These are phyloP conservation scores for Penicillium riverlandense DNA, from an alignment of 495 filamentous ascomycete species.

Conservation along the genomic window DNA sequence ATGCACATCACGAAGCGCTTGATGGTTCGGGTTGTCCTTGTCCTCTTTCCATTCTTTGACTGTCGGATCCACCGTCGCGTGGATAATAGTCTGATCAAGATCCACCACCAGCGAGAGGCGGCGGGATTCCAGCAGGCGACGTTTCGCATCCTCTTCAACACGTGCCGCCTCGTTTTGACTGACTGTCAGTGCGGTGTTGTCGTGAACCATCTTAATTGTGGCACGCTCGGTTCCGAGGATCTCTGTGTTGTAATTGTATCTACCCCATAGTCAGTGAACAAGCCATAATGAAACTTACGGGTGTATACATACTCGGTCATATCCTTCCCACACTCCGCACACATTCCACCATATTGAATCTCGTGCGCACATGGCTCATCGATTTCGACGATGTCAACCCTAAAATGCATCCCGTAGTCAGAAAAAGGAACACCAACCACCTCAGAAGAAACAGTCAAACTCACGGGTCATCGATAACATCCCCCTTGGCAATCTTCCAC, in stretches of 20 bases:
- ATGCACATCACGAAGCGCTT: constrained; percentile 79
- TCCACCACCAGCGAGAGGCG: constrained; percentile 95
- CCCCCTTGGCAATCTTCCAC: constrained; percentile 70
- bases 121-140: constrained; percentile 64
- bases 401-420: constrained; percentile 14
- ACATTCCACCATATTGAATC: constrained; percentile 84
- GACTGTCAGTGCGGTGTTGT: constrained; percentile 72
- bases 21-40: constrained; percentile 80
- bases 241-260: constrained; percentile 53
- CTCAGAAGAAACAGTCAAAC: constrained; percentile 1
- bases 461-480: constrained; percentile 52
- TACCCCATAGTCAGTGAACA: constrained; percentile 11
- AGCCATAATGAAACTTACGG: background rate
- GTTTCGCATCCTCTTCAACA: constrained; percentile 79
- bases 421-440: background rate
- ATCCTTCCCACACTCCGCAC: constrained; percentile 89
- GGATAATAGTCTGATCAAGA: constrained; percentile 96
- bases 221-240: constrained; percentile 65
- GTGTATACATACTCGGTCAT: constrained; percentile 67
- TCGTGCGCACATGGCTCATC: constrained; percentile 89
- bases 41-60: constrained; percentile 93
- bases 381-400: constrained; percentile 61
- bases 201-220: constrained; percentile 87
- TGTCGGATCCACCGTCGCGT: constrained; percentile 94
- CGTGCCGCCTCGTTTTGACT: constrained; percentile 66